Conservation (phyloP, 805 yeast species). For the Tetrapisispora pingtungensis region DNA sequence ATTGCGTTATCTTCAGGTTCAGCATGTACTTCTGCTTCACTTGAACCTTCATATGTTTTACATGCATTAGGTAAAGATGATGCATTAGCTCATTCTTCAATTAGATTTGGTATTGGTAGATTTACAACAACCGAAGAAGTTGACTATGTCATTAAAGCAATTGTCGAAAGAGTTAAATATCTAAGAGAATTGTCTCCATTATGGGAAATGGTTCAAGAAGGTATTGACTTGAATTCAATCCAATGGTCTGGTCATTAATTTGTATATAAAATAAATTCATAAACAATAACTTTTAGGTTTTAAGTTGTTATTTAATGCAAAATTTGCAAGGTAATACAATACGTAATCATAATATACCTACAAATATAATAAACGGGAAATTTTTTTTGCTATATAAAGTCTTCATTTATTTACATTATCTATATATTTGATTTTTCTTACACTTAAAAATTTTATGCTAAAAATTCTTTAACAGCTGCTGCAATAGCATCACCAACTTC, state of each 20-base stretch:
- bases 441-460: neutral
- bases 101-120: slow-evolving; percentile 93
- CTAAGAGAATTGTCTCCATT: slow-evolving; percentile 87
- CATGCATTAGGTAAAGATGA: slow-evolving; percentile 97
- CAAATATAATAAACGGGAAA: neutral
- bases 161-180: slow-evolving; percentile 79
- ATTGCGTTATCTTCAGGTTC: slow-evolving; percentile 94
- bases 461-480: slow-evolving; percentile 24
- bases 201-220: slow-evolving; percentile 99
- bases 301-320: neutral
- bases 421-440: too few species aligned
- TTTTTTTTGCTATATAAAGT: neutral
- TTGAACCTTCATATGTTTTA: slow-evolving; percentile 93
- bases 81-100: slow-evolving; percentile 96
- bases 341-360: neutral
- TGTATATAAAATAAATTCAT: neutral
- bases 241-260: slow-evolving; percentile 94
- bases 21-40: slow-evolving; percentile 96
- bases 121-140: slow-evolving; percentile 94
- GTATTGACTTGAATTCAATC: slow-evolving; percentile 84
- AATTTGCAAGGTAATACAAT: neutral
- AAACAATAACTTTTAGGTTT: neutral
- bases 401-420: neutral
- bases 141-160: slow-evolving; percentile 86
- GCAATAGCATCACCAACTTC: slow-evolving; percentile 96